phyloP scores from a whole-genome alignment of 306 rosid genomes.

The Rosa persica region DNA sequence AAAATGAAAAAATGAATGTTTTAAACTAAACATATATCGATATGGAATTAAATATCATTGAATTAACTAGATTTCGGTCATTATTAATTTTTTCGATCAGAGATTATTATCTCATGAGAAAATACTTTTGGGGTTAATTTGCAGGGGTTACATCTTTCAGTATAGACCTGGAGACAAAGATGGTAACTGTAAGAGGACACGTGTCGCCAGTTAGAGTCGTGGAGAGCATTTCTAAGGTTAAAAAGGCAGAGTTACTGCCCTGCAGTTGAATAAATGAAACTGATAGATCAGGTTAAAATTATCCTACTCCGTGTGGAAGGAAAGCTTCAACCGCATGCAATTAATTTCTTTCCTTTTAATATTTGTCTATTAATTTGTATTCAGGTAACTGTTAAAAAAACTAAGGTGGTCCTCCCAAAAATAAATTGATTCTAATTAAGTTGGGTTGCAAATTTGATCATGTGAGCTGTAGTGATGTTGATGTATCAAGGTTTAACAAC shows the following conservation, averaged over 20 bases:
- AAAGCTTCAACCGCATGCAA: background rate
- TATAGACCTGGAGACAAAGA: slow-evolving; percentile 76
- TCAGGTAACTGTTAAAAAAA: background rate
- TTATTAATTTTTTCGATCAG: background rate
- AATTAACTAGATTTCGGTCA: background rate
- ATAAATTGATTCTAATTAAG: background rate
- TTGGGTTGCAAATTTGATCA: background rate
- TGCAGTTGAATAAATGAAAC: background rate
- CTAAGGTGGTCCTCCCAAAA: background rate
- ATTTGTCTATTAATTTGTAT: background rate
- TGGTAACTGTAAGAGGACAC: slow-evolving; percentile 93
- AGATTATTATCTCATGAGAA: background rate
- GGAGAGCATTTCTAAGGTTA: slow-evolving; percentile 87
- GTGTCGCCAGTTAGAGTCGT: slow-evolving; percentile 67
- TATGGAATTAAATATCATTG: no score
- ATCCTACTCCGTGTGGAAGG: background rate
- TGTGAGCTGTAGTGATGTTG: slow-evolving; percentile 7
- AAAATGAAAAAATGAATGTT: no score
- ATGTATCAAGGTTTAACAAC: slow-evolving; percentile 4
- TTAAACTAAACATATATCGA: no score
- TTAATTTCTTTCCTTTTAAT: background rate
- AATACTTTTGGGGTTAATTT: background rate
- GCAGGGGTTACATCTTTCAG: slow-evolving; percentile 90
- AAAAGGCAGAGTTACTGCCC: slow-evolving; percentile 75
- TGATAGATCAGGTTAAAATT: background rate